Evolutionary conservation across 2,329 filamentous ascomycete species (phyloP).

Genomic region (Orbilia quercus): DNA sequence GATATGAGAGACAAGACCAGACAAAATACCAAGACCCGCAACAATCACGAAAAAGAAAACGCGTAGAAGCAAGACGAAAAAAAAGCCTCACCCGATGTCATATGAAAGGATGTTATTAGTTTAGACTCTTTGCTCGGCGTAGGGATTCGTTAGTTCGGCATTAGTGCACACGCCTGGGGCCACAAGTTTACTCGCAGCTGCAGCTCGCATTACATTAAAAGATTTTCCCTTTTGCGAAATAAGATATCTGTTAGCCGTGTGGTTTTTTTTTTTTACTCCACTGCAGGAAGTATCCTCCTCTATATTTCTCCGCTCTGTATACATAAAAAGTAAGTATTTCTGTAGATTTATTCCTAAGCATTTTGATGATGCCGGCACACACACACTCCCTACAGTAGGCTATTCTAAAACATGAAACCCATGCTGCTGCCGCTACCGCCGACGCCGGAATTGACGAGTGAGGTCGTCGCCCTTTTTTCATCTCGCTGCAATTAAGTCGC

Average conservation of each 20-base stretch:
- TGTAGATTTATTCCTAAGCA: too few species aligned
- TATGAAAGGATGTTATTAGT: slow-evolving; percentile 56
- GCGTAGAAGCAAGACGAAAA: slow-evolving; percentile 10
- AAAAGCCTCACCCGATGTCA: slow-evolving; percentile 57
- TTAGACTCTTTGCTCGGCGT: slow-evolving; percentile 54
- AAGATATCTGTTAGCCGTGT: neutral
- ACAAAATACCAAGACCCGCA: slow-evolving; percentile 2
- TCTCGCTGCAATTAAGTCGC: neutral
- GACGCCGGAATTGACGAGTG: slow-evolving; percentile 8
- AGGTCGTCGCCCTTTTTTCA: neutral
- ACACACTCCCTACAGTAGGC: too few species aligned
- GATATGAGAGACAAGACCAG: neutral
- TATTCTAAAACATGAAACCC: too few species aligned
- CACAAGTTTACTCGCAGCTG: slow-evolving; percentile 51
- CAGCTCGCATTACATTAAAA: slow-evolving; percentile 12
- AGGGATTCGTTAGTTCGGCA: slow-evolving; percentile 49
- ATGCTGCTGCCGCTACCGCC: too few species aligned
- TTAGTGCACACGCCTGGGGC: slow-evolving; percentile 44
- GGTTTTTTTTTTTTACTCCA: too few species aligned
- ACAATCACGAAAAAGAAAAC: slow-evolving; percentile 14
- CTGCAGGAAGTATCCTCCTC: too few species aligned
- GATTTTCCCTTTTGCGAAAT: neutral
- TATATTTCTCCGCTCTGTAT: too few species aligned
- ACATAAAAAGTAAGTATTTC: too few species aligned
- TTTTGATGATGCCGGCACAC: too few species aligned